Evolutionary conservation across 441 rosid genomes (phyloP).

Genomic region (Biscutella auriculata): DNA sequence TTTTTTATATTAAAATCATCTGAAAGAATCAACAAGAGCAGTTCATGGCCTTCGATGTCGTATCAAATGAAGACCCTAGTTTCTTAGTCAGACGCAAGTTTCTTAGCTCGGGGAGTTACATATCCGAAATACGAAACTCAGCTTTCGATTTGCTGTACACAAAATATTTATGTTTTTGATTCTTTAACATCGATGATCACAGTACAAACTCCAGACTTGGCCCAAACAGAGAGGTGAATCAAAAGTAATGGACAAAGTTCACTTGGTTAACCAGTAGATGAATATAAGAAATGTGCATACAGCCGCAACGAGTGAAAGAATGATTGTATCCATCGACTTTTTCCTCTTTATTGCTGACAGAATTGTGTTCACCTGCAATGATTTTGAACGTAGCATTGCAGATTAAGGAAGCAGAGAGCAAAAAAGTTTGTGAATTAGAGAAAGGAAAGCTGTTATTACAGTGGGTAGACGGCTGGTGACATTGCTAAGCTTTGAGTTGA

Average conservation of each 20-base stretch:
- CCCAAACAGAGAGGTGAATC: conserved; percentile 10
- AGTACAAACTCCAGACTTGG: conserved; percentile 14
- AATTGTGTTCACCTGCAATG: conserved; percentile 69
- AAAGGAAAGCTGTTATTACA: conserved; percentile 29
- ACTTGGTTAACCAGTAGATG: conserved; percentile 88
- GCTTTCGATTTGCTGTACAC: conserved; percentile 34
- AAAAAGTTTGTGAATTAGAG: no score
- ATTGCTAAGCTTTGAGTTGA: conserved; percentile 86
- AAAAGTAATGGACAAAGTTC: conserved; percentile 15
- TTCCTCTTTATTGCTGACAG: conserved; percentile 81
- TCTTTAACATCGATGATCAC: conserved; percentile 11
- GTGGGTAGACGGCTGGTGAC: conserved; percentile 86
- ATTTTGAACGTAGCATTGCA: not conserved
- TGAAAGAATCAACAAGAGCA: no score
- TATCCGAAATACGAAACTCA: conserved; percentile 43
- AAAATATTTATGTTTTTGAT: conserved; percentile 12
- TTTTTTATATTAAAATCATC: no score
- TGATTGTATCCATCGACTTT: conserved; percentile 87
- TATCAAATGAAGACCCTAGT: not conserved
- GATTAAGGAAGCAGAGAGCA: not conserved
- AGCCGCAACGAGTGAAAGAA: conserved; percentile 88
- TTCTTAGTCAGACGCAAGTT: not conserved
- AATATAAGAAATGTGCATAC: conserved; percentile 86
- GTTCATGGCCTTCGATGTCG: conserved; percentile 9
- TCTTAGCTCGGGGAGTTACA: conserved; percentile 29